These are phyloP conservation scores for Eucalyptus tenuipes DNA, from an alignment of 345 rosid genomes.

Conservation along the genomic window DNA sequence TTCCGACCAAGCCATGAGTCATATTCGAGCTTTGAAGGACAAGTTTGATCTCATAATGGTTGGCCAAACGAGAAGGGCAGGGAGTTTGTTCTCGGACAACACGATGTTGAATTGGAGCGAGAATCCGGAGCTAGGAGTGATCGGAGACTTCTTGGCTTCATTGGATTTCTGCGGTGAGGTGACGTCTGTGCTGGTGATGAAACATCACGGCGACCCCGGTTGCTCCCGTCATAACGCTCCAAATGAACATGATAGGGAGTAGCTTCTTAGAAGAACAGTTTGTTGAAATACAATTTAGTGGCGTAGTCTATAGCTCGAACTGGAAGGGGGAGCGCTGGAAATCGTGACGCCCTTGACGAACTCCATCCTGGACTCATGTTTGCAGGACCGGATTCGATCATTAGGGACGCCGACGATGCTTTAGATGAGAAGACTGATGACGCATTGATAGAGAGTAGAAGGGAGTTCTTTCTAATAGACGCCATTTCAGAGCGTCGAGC, in stretches of 20 bases:
- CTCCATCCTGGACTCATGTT: background rate
- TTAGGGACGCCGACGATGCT: background rate
- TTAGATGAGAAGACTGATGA: background rate
- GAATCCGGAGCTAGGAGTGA: slow-evolving; percentile 4
- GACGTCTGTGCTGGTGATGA: slow-evolving; percentile 1
- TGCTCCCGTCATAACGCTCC: background rate
- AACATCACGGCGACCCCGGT: background rate
- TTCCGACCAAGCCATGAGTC: background rate
- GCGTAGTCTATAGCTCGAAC: background rate
- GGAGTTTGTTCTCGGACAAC: background rate
- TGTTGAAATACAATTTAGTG: background rate
- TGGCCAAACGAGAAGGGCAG: background rate
- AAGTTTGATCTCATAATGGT: background rate
- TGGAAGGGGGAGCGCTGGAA: background rate
- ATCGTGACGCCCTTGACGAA: background rate
- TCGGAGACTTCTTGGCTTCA: slow-evolving; percentile 1
- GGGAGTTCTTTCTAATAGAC: background rate
- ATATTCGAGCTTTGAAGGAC: background rate
- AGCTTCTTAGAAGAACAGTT: background rate
- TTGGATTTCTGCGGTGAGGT: background rate
- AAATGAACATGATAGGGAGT: background rate
- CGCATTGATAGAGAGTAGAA: background rate
- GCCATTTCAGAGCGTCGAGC: background rate
- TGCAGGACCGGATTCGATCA: background rate
- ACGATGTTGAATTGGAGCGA: background rate